Base-by-base conservation (phyloP, 1,139 yeast species). In the Candida sojae region DNA sequence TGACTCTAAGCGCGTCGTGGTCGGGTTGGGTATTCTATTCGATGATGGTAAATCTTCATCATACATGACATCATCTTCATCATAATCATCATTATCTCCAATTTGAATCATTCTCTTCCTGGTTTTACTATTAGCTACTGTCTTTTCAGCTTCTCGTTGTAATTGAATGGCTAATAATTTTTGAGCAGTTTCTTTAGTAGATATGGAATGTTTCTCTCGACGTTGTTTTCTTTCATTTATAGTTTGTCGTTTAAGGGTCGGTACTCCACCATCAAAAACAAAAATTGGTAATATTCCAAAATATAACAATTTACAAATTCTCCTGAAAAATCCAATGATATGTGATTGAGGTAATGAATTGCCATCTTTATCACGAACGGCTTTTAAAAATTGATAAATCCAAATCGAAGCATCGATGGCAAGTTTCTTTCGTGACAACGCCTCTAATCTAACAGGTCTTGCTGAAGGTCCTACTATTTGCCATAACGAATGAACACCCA, bases 381-480 rank as follows among this genome's bases (percentile, higher is more conserved):
- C 99, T 62, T 92, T 93, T 55, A 95, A 72, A 61, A 95, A 95
- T 65, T 95, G 99, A 63, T 95, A 95, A 48, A 95, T 88, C 99
- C 99, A 95, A 56, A 95, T 95, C 2, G 98, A 92, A 0, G 99
- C 99, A 73, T 95, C 99, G 9, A 95, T 95, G 0, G 99, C 99
- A 58, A 95, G 72, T 50, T 80, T 75, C 63, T 87, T 87, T 51
- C 91, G 82, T 17, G 83, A 71, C 39, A 93, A 74, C 0, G 96
- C 86, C 62, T 93, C 99, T 31, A 95, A 76, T 47, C 93, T 77
- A 3, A 93, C 96, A 0, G 99, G 97, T 47, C 88, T 75, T 0
- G 98, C 96, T 0, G 93, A 82, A 0, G 97, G 96, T 3, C 92
- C 96, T 5, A 93, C 76, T 17, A 93, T 84, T 46, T 86, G 92